Evolutionary conservation across 2,329 filamentous ascomycete genomes (phyloP).

Genomic region (Pyricularia sp.): DNA sequence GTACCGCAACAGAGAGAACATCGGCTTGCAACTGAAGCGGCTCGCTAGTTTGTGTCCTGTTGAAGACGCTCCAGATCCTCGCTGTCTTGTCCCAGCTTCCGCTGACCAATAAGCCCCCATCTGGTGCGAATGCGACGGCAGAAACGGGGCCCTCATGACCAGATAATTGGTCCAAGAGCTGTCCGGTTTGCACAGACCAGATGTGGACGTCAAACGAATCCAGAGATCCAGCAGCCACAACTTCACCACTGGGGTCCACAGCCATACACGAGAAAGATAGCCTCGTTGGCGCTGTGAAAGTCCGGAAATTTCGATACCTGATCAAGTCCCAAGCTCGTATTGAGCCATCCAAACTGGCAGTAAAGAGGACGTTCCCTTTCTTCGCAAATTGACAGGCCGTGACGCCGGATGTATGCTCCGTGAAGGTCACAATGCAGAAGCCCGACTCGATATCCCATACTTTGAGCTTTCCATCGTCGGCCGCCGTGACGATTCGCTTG

Average conservation of each 20-base stretch:
- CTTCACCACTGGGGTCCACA: constrained; percentile 94
- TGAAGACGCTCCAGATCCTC: constrained; percentile 92
- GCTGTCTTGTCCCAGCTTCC: constrained; percentile 97
- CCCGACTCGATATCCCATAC: constrained; percentile 96
- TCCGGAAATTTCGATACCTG: constrained; percentile 92
- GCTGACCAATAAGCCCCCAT: constrained; percentile 74
- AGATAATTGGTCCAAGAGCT: constrained; percentile 80
- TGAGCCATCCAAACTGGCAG: constrained; percentile 87
- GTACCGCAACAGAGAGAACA: constrained; percentile 74
- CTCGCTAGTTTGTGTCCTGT: constrained; percentile 87
- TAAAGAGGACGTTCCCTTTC: constrained; percentile 92
- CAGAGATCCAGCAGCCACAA: constrained; percentile 87
- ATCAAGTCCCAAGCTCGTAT: constrained; percentile 94
- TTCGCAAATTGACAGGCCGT: constrained; percentile 93
- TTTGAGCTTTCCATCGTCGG: constrained; percentile 97
- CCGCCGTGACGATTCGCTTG: constrained; percentile 82
- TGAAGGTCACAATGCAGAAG: constrained; percentile 97
- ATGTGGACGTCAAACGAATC: constrained; percentile 97
- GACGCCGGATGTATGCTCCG: constrained; percentile 89
- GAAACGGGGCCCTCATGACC: constrained; percentile 94
- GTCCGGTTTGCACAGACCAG: constrained; percentile 96
- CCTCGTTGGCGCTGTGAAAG: constrained; percentile 87
- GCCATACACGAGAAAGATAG: constrained; percentile 90
- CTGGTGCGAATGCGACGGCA: constrained; percentile 77
- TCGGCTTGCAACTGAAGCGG: constrained; percentile 88